Evolutionary conservation across 768 basidiomycete genomes (phyloP).

Genomic region (Pleurotus cornucopiae): DNA sequence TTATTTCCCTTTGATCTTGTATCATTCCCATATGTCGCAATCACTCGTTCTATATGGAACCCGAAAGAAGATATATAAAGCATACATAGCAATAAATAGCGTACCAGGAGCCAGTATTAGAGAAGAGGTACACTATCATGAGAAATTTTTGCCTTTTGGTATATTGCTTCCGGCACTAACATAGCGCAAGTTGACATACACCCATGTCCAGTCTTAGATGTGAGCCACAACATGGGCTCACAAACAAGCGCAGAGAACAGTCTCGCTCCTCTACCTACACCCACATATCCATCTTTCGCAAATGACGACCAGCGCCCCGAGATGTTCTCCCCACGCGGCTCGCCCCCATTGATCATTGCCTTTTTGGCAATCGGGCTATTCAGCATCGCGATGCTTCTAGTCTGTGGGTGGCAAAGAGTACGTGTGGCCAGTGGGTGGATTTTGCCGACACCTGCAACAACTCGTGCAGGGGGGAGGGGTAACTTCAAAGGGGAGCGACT

Average conservation of each 20-base stretch:
- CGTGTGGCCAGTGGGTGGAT: slow-evolving; percentile 15
- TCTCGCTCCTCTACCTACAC: not conserved
- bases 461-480: not conserved
- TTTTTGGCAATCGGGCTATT: slow-evolving; percentile 60
- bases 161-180: not conserved
- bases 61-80: not conserved
- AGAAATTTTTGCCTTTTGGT: too few species aligned
- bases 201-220: slow-evolving; percentile 7
- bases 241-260: not conserved
- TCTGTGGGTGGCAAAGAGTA: slow-evolving; percentile 41
- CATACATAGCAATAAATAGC: not conserved
- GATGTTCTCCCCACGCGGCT: slow-evolving; percentile 28
- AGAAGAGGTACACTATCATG: too few species aligned
- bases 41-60: not conserved
- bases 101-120: too few species aligned
- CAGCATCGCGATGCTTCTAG: slow-evolving; percentile 38
- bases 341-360: slow-evolving; percentile 54
- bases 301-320: not conserved
- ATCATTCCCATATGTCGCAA: too few species aligned
- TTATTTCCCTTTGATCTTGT: not conserved
- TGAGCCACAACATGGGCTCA: slow-evolving; percentile 1
- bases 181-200: not conserved
- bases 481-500: slow-evolving; percentile 6
- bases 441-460: not conserved
- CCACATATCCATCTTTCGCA: not conserved